Percentiles rank a stretch among this genome's conserved stretches.
phyloP scores from a whole-genome alignment of 305 asterid genomes.

The Fraxinus angustifolia region DNA sequence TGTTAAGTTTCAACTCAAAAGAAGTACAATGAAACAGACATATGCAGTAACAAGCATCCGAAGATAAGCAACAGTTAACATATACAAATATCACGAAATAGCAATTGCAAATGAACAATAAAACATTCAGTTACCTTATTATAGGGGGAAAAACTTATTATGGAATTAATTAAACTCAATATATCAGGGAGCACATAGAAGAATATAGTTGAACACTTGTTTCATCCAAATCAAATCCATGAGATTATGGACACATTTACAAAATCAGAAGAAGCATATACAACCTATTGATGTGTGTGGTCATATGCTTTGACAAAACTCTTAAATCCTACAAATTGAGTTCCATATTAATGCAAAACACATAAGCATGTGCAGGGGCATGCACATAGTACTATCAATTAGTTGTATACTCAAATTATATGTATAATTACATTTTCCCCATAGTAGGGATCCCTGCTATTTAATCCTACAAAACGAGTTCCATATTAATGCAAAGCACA shows the following conservation, averaged over 20 bases:
- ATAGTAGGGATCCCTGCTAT: background rate
- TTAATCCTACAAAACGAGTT: background rate
- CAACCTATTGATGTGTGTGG: background rate
- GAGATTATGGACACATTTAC: background rate
- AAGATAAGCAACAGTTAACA: background rate
- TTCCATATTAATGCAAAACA: background rate
- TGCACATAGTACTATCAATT: background rate
- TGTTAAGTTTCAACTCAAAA: background rate
- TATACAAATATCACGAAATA: background rate
- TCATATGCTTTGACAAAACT: background rate
- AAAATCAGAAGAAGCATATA: background rate
- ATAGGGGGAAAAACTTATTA: background rate
- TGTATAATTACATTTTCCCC: background rate
- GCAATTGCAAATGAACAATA: background rate
- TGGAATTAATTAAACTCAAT: background rate
- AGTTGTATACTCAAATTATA: background rate
- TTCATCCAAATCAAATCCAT: background rate
- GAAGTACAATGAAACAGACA: background rate
- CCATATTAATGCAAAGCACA: background rate
- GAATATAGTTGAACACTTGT: background rate
- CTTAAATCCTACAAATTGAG: background rate
- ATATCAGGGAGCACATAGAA: background rate
- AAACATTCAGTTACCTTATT: background rate
- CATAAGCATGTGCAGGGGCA: background rate
- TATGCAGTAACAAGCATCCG: background rate